These are phyloP conservation scores for Chaetomium globosum DNA, from an alignment of 2,329 filamentous ascomycete genomes.

Conservation along the genomic window DNA sequence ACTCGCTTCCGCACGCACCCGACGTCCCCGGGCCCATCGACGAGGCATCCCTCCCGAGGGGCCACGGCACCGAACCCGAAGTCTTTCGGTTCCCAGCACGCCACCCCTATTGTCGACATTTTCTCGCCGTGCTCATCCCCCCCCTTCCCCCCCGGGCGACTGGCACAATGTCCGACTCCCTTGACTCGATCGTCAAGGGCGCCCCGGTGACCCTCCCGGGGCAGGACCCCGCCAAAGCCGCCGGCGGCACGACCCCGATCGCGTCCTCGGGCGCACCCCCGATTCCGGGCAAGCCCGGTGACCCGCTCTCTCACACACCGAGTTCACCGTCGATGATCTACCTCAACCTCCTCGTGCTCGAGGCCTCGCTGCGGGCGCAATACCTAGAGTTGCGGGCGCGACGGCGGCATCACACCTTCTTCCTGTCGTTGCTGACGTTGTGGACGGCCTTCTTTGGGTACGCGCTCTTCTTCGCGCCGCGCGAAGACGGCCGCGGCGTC, in stretches of 20 bases:
- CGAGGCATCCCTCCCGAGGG: constrained; percentile 1
- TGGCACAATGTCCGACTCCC: constrained; percentile 61
- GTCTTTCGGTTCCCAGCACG: neutral
- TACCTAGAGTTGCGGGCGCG: constrained; percentile 88
- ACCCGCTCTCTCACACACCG: constrained; percentile 80
- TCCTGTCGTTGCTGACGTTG: constrained; percentile 73
- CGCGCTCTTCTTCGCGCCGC: constrained; percentile 89
- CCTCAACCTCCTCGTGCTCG: constrained; percentile 94
- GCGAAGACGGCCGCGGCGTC: constrained; percentile 87
- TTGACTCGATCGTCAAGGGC: constrained; percentile 93
- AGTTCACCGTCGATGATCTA: constrained; percentile 95
- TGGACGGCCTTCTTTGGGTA: constrained; percentile 90
- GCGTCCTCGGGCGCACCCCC: constrained; percentile 42
- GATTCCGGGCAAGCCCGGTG: constrained; percentile 52
- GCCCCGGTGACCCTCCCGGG: constrained; percentile 64
- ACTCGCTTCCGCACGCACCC: neutral
- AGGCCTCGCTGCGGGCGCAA: constrained; percentile 88
- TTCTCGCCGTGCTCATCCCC: no score
- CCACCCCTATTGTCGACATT: no score
- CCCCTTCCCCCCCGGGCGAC: neutral
- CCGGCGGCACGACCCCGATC: constrained; percentile 50
- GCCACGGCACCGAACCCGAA: constrained; percentile 10
- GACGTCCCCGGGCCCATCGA: neutral
- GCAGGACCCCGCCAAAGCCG: constrained; percentile 52
- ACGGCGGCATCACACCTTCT: constrained; percentile 89